Evolutionary conservation across 139 green algal species (phyloP).

Genomic region (Edaphochlamys debaryana): DNA sequence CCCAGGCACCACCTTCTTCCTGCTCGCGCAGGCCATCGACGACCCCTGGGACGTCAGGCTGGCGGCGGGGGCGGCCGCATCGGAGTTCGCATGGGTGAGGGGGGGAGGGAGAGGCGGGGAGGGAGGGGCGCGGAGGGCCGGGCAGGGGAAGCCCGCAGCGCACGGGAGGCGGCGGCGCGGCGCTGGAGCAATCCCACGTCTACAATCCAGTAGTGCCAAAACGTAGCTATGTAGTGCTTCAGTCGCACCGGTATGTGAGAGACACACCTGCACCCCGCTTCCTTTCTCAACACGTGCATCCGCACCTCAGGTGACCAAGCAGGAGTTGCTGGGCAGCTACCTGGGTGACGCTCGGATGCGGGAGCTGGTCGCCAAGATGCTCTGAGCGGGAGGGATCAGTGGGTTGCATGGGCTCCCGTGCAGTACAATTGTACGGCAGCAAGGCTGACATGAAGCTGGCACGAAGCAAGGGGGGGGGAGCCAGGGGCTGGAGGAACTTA

Average conservation of each 20-base stretch:
- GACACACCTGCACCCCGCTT: background rate
- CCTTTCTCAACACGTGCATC: too few species aligned
- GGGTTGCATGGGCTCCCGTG: too few species aligned
- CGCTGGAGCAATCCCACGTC: too few species aligned
- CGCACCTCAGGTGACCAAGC: conserved; percentile 36
- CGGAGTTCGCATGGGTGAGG: conserved; percentile 48
- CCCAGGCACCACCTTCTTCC: conserved; percentile 49
- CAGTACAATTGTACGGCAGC: too few species aligned
- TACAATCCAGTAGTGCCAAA: background rate
- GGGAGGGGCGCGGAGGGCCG: background rate
- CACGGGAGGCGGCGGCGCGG: background rate
- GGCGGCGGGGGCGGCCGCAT: background rate
- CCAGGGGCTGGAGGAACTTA: too few species aligned
- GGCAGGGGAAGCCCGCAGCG: too few species aligned
- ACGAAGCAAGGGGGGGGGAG: too few species aligned
- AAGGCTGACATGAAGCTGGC: too few species aligned
- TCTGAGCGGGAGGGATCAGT: too few species aligned
- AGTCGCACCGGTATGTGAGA: background rate
- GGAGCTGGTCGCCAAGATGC: conserved; percentile 49
- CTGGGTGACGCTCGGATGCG: conserved; percentile 34
- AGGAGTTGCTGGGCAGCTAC: conserved; percentile 33
- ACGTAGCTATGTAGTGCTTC: background rate
- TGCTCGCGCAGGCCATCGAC: conserved; percentile 54
- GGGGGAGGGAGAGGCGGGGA: background rate
- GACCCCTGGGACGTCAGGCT: conserved; percentile 46